Evolutionary conservation across 768 basidiomycete species (phyloP).

Genomic region (Russula ochroleuca): DNA sequence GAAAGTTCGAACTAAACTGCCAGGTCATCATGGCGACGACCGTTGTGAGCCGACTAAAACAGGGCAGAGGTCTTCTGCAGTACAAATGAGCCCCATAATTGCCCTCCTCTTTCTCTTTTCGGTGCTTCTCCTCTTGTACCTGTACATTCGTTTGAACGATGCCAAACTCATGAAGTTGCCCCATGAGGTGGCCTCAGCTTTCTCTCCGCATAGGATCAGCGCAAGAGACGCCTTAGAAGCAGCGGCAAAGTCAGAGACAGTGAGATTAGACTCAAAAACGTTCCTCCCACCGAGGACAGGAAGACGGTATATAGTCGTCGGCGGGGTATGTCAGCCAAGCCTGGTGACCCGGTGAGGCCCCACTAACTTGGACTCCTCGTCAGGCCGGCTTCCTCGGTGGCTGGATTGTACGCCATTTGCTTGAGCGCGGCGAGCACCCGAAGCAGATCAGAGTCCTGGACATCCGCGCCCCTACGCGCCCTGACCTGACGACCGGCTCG

Average conservation of each 20-base stretch:
- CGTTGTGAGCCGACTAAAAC: not conserved
- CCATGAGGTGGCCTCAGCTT: conserved; percentile 37
- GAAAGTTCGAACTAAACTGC: not conserved
- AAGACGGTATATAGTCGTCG: conserved; percentile 69
- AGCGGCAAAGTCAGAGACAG: conserved; percentile 37
- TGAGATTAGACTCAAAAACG: conserved; percentile 38
- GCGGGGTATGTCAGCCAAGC: conserved; percentile 50
- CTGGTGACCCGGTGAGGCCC: not conserved
- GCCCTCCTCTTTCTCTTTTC: conserved; percentile 11
- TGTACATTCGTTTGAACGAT: conserved; percentile 54
- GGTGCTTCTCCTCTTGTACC: conserved; percentile 28
- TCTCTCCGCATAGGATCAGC: conserved; percentile 53
- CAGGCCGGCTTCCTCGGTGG: conserved; percentile 74
- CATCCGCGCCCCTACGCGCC: conserved; percentile 54
- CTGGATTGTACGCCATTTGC: conserved; percentile 67
- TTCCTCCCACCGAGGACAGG: conserved; percentile 66
- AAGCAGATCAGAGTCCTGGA: conserved; percentile 62
- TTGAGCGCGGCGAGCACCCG: conserved; percentile 69
- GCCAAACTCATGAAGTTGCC: conserved; percentile 49
- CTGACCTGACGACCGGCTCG: conserved; percentile 52
- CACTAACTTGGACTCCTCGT: not conserved
- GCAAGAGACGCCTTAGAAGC: conserved; percentile 39
- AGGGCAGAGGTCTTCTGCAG: not conserved
- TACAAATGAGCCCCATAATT: not conserved
- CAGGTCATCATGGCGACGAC: too few species aligned